Percentiles rank a stretch among this genome's conserved stretches.
These are phyloP conservation scores for Apophysomyces sp. DNA, from an alignment of 371 early-diverging fungal species.

Conservation along the genomic window DNA sequence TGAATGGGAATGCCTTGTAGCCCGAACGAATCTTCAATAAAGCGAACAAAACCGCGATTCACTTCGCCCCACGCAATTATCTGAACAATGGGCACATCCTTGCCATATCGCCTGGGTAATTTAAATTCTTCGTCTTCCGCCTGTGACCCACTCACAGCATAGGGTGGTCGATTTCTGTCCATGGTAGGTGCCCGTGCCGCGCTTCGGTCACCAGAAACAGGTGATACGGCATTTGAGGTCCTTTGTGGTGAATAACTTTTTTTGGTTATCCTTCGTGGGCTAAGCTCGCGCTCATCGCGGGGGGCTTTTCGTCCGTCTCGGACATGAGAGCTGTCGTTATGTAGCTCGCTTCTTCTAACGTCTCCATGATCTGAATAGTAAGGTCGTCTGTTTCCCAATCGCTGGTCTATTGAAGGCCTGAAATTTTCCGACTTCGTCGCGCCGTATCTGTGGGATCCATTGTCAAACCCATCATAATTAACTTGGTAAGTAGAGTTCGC, in stretches of 20 bases:
- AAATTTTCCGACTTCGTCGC: neutral
- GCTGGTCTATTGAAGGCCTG: neutral
- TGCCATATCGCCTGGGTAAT: neutral
- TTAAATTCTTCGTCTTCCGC: neutral
- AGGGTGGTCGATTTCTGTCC: neutral
- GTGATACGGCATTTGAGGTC: neutral
- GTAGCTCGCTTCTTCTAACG: neutral
- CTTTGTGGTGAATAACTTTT: neutral
- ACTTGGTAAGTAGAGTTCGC: neutral
- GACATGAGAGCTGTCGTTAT: neutral
- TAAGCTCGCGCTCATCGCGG: neutral
- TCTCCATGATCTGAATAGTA: neutral
- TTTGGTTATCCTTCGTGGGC: neutral
- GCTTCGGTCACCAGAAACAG: neutral
- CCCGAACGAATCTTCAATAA: conserved; percentile 18
- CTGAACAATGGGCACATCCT: conserved; percentile 18
- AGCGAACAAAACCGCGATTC: conserved; percentile 7
- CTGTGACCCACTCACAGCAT: neutral
- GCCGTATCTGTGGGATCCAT: neutral
- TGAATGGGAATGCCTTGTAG: conserved; percentile 7
- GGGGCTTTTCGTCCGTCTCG: neutral
- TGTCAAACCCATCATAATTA: neutral
- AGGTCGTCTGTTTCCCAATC: neutral
- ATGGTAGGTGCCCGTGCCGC: neutral
- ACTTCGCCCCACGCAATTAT: conserved; percentile 18